A percentile compares a stretch with the other conserved stretches of the same genome.
These are phyloP conservation scores for Pulveroboletus sp. DNA, from an alignment of 768 basidiomycete species.

Conservation along the genomic window DNA sequence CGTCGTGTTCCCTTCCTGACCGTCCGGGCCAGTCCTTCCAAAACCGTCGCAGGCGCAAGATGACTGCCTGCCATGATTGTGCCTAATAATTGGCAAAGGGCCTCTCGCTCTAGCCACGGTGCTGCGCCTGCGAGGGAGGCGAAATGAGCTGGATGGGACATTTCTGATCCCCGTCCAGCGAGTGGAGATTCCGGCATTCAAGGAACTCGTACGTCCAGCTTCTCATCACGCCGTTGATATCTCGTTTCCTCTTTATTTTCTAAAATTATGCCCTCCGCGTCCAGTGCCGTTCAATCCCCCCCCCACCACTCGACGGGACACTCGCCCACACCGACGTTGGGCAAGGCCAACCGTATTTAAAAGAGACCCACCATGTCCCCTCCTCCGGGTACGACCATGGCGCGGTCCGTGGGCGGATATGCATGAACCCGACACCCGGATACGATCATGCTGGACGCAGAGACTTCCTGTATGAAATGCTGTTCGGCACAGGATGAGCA, in stretches of 20 bases:
- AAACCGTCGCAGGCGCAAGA: slow-evolving; percentile 13
- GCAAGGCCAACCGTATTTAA: too few relatives aligned
- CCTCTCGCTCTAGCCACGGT: slow-evolving; percentile 9
- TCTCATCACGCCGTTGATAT: slow-evolving; percentile 9
- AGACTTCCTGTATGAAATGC: slow-evolving; percentile 4
- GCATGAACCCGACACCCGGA: background rate
- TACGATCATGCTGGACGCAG: background rate
- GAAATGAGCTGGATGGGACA: slow-evolving; percentile 15
- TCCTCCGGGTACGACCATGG: too few relatives aligned
- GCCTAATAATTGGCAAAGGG: slow-evolving; percentile 11
- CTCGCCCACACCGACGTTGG: too few relatives aligned
- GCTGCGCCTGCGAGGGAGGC: slow-evolving; percentile 15
- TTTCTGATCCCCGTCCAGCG: slow-evolving; percentile 23
- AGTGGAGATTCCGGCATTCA: slow-evolving; percentile 14
- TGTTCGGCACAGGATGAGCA: slow-evolving; percentile 15
- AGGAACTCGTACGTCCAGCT: slow-evolving; percentile 11
- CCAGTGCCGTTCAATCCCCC: slow-evolving; percentile 19
- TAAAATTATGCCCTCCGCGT: slow-evolving; percentile 8
- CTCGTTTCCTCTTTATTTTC: slow-evolving; percentile 6
- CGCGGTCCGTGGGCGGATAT: too few relatives aligned
- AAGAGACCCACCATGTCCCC: too few relatives aligned
- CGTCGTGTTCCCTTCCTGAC: background rate
- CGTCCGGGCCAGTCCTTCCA: slow-evolving; percentile 14
- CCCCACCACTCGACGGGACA: too few relatives aligned
- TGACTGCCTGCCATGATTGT: slow-evolving; percentile 15